phyloP scores from a whole-genome alignment of 2,329 filamentous ascomycete species.

The Cladosporium cucumerinum region DNA sequence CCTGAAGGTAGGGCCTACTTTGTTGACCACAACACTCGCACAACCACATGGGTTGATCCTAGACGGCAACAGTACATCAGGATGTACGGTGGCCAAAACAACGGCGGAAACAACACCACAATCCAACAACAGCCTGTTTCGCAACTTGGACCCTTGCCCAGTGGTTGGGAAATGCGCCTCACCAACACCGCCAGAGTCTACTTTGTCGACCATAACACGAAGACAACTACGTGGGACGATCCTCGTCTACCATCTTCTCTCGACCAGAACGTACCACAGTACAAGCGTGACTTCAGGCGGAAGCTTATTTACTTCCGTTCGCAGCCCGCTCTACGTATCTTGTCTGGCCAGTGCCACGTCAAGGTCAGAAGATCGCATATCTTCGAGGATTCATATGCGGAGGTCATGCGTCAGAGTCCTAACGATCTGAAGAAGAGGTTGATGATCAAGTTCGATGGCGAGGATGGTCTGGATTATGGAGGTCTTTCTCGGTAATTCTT shows the following conservation, averaged over 20 bases:
- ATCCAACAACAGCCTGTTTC: slow-evolving; percentile 98
- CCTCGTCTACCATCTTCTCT: slow-evolving; percentile 90
- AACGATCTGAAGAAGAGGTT: slow-evolving; percentile 95
- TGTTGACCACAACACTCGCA: slow-evolving; percentile 96
- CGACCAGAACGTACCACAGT: slow-evolving; percentile 97
- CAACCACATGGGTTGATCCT: slow-evolving; percentile 97
- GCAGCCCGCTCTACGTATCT: slow-evolving; percentile 90
- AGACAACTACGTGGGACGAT: slow-evolving; percentile 99
- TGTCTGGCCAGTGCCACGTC: slow-evolving; percentile 95
- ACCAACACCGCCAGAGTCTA: slow-evolving; percentile 98
- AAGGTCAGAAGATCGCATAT: slow-evolving; percentile 96
- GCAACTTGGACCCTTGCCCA: slow-evolving; percentile 89
- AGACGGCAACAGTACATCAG: slow-evolving; percentile 96
- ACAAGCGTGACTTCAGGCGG: slow-evolving; percentile 96
- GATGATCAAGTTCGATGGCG: slow-evolving; percentile 99
- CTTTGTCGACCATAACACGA: slow-evolving; percentile 99
- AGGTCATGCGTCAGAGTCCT: slow-evolving; percentile 94
- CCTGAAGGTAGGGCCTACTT: slow-evolving; percentile 95
- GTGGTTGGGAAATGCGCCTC: slow-evolving; percentile 98
- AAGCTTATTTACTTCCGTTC: slow-evolving; percentile 99
- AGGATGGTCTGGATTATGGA: slow-evolving; percentile 96
- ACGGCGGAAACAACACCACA: slow-evolving; percentile 66
- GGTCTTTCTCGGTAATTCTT: slow-evolving; percentile 73
- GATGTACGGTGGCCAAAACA: slow-evolving; percentile 86
- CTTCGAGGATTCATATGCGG: slow-evolving; percentile 97